Evolutionary conservation across 306 rosid genomes (phyloP).

Genomic region (Calophaca sinica): DNA sequence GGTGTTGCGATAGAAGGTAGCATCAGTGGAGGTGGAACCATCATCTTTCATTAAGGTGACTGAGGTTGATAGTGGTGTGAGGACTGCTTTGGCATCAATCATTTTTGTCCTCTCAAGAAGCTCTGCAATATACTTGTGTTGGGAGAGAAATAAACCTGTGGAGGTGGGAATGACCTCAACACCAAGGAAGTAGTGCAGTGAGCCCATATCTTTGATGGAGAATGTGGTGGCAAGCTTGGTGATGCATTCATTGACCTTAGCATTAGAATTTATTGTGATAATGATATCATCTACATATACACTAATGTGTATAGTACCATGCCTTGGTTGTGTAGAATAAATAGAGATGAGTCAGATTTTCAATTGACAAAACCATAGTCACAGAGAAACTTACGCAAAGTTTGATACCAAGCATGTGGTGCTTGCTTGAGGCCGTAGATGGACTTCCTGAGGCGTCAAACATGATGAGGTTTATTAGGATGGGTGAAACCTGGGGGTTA

Average conservation of each 20-base stretch:
- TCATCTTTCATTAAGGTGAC: neutral
- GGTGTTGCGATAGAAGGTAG: neutral
- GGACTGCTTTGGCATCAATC: neutral
- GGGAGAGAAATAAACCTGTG: neutral
- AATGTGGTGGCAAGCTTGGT: neutral
- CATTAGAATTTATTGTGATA: neutral
- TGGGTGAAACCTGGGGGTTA: neutral
- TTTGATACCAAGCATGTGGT: neutral
- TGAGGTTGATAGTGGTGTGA: neutral
- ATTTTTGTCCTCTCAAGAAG: neutral
- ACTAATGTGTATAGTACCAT: neutral
- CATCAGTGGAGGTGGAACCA: neutral
- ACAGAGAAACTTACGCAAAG: neutral
- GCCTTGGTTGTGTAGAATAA: neutral
- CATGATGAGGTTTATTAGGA: neutral
- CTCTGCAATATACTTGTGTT: neutral
- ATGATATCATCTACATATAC: conserved; percentile 25
- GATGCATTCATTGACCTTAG: neutral
- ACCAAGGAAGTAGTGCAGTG: neutral
- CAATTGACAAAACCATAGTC: neutral
- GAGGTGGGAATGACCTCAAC: neutral
- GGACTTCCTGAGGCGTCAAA: neutral
- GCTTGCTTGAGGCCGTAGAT: neutral
- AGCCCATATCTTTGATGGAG: neutral
- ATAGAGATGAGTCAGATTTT: neutral